A percentile compares a stretch with the other conserved stretches of the same genome.
Conservation (phyloP, 164 flowering plant genomes). For the Liquidambar formosana region DNA sequence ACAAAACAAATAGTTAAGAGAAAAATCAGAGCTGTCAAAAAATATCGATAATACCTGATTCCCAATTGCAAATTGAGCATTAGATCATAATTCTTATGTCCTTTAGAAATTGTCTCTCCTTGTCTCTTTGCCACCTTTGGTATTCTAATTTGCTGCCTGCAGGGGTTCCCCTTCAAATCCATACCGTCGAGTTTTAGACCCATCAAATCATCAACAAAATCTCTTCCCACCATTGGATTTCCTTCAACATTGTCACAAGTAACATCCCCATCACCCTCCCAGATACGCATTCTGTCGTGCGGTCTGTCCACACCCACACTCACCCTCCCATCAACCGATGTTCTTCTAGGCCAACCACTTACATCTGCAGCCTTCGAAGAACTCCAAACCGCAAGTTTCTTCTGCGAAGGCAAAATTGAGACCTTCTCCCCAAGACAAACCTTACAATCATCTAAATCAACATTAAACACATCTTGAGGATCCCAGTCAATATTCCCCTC, state of each 20-base stretch:
- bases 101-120: constrained; percentile 66
- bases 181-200: constrained; percentile 28
- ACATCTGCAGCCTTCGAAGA: constrained; percentile 39
- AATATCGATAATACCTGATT: constrained; percentile 38
- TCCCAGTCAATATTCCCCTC: constrained; percentile 56
- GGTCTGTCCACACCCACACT: constrained; percentile 40
- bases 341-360: constrained; percentile 45
- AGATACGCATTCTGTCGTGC: constrained; percentile 39
- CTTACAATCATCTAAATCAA: constrained; percentile 47
- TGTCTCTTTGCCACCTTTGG: constrained; percentile 50
- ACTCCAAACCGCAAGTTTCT: constrained; percentile 63
- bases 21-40: background rate
- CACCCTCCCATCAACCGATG: constrained; percentile 60
- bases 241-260: constrained; percentile 18
- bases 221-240: constrained; percentile 19
- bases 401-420: constrained; percentile 74
- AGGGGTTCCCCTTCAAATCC: constrained; percentile 5
- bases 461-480: constrained; percentile 60
- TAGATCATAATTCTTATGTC: constrained; percentile 66
- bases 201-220: constrained; percentile 33
- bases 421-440: constrained; percentile 67
- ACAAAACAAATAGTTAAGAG: background rate
- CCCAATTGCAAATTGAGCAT: constrained; percentile 73
- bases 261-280: constrained; percentile 40
- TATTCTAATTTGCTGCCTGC: constrained; percentile 29